These are phyloP conservation scores for Penium margaritaceum DNA, from an alignment of 139 green algal genomes.

Conservation along the genomic window DNA sequence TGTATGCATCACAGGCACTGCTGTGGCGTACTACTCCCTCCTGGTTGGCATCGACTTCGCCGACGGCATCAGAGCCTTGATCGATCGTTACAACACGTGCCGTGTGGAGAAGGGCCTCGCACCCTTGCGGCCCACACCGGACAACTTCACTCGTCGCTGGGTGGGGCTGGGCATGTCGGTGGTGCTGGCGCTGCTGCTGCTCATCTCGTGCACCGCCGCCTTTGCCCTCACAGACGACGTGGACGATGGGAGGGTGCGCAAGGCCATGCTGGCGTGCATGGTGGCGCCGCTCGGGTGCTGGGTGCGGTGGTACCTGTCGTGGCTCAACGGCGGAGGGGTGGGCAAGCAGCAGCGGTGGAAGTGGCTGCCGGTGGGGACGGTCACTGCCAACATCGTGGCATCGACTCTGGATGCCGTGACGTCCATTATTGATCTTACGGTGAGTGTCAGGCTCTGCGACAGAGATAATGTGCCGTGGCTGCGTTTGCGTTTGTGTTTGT, in stretches of 20 bases:
- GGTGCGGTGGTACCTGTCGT: slow-evolving; percentile 32
- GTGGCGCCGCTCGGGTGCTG: slow-evolving; percentile 27
- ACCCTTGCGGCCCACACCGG: background rate
- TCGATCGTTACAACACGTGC: background rate
- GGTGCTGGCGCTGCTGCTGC: slow-evolving; percentile 1
- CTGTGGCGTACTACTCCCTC: slow-evolving; percentile 33
- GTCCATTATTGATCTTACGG: too few species aligned
- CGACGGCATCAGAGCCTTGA: background rate
- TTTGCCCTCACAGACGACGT: background rate
- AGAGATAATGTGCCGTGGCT: too few species aligned
- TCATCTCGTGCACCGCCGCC: slow-evolving; percentile 6
- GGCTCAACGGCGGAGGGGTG: slow-evolving; percentile 18
- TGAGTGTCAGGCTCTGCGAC: too few species aligned
- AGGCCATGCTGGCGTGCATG: background rate
- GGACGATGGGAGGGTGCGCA: background rate
- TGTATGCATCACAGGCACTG: too few species aligned
- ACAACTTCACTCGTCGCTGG: slow-evolving; percentile 23
- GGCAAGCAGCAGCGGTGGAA: slow-evolving; percentile 2
- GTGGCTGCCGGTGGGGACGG: slow-evolving; percentile 36
- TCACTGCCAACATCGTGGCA: slow-evolving; percentile 25
- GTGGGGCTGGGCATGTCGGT: too few species aligned
- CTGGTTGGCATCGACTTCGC: slow-evolving; percentile 29
- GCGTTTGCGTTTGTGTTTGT: too few species aligned
- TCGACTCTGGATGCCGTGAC: slow-evolving; percentile 18
- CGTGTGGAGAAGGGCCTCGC: background rate